Conservation (phyloP, 1,284 basidiomycete species). For the Ceratobasidium sp. region DNA sequence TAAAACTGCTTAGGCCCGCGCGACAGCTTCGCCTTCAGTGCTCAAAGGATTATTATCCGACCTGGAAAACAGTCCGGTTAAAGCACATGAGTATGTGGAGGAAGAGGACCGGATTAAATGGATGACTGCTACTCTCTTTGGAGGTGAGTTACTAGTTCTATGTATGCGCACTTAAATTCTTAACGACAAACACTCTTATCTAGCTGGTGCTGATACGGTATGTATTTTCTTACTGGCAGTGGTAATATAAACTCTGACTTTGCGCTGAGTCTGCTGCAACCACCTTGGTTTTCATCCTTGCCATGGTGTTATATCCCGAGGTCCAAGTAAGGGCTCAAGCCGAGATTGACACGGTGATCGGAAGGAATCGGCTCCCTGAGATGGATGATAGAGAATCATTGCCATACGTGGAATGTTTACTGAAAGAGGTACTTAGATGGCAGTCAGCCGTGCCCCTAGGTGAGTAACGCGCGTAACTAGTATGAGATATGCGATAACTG, state of each 20-base stretch:
- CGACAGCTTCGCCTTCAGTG: slow-evolving; percentile 2
- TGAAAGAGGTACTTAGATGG: slow-evolving; percentile 40
- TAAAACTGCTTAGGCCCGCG: background rate
- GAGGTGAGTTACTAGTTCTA: background rate
- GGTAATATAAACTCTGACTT: background rate
- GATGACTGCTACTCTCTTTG: slow-evolving; percentile 26
- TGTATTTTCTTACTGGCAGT: background rate
- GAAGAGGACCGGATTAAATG: slow-evolving; percentile 27
- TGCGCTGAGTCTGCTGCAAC: background rate
- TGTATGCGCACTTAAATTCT: background rate
- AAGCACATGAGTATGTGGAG: background rate
- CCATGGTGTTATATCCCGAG: slow-evolving; percentile 41
- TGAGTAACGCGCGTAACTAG: background rate
- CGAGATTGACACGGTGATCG: slow-evolving; percentile 39
- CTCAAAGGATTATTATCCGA: slow-evolving; percentile 2
- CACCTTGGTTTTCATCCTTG: slow-evolving; percentile 26
- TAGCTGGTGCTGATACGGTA: slow-evolving; percentile 16
- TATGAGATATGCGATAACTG: background rate
- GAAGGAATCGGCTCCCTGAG: slow-evolving; percentile 37
- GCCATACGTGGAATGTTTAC: slow-evolving; percentile 26
- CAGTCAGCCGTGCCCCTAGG: slow-evolving; percentile 37
- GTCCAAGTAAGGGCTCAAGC: slow-evolving; percentile 40
- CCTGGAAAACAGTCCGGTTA: background rate
- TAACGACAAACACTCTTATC: background rate
- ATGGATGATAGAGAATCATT: slow-evolving; percentile 28